Evolutionary conservation across 768 basidiomycete genomes (phyloP).

Genomic region (Russula olivacea): DNA sequence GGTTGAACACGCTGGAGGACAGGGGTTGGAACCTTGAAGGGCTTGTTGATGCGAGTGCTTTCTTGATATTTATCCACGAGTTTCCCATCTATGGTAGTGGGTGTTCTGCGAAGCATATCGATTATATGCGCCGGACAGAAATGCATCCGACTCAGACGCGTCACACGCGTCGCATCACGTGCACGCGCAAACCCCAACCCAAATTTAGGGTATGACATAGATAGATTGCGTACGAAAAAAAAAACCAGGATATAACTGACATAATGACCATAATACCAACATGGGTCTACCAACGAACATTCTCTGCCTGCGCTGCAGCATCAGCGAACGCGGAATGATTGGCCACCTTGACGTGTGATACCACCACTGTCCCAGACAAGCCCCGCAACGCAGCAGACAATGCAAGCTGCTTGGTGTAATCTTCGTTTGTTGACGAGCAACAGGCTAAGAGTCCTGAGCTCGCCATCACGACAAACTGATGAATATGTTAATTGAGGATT

Average conservation of each 20-base stretch:
- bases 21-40: slow-evolving; percentile 69
- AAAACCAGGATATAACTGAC: not conserved
- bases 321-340: slow-evolving; percentile 22
- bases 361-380: slow-evolving; percentile 17
- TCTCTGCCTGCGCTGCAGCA: slow-evolving; percentile 35
- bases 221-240: not conserved
- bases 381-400: slow-evolving; percentile 17
- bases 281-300: slow-evolving; percentile 34
- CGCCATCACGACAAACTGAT: slow-evolving; percentile 23
- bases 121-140: not conserved
- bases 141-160: not conserved
- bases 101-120: slow-evolving; percentile 61
- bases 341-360: slow-evolving; percentile 25
- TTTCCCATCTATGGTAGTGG: slow-evolving; percentile 66
- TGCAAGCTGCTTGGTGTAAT: slow-evolving; percentile 14
- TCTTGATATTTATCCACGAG: slow-evolving; percentile 63
- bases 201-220: not conserved
- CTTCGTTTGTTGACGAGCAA: slow-evolving; percentile 24
- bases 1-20: slow-evolving; percentile 52
- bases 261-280: not conserved
- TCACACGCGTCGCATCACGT: slow-evolving; percentile 13
- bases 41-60: slow-evolving; percentile 67
- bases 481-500: not conserved
- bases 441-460: slow-evolving; percentile 20
- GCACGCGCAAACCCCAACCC: not conserved